Base-by-base conservation (phyloP, 495 filamentous ascomycete genomes). In the Chaetomium fimeti region DNA sequence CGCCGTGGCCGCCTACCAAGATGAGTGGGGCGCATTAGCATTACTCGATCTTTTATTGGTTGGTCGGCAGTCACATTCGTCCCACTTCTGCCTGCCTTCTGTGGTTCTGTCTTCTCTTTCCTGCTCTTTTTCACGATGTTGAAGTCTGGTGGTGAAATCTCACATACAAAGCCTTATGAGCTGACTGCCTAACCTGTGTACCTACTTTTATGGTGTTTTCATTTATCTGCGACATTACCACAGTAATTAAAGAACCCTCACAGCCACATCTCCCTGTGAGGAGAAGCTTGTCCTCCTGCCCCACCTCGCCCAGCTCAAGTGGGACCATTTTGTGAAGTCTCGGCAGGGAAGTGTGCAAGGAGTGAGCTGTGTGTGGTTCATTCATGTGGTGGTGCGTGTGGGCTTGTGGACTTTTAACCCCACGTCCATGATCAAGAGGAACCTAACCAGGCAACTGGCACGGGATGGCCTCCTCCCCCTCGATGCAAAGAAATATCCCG, bases 381-480 rank as follows among this genome's bases (percentile, higher is more conserved):
- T 36, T 36, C 12, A 4, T 40, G 25, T 32, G 28, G 53, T 29
- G 7, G 28, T 13, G 13, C 16, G 24, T 22, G 20, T 56, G n/a
- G 36, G 5, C 32, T 36, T 22, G 20, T 56, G n/a, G 36, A 13
- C 32, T 36, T 36, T 24, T 27, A 42, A 59, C 57, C 56, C 57
- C 57, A 48, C 57, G 42, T 36, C 12, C 16, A 48, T 48, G 42
- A 48, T 47, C 45, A 38, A 60, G 47, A 52, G 28, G 24, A 60
- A 60, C 12, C 45, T 36, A 36, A 48, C 25, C 36, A 2, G 55
- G 32, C 24, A 20, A 18, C 32, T 20, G 5, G 55, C 38, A 36
- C 36, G 55, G 55, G 55, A 57, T 57, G 57, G n/a, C 43, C 9
- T 52, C 47, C 18, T 61, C 58, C 47, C 59, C 45, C 29, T 20